These are phyloP conservation scores for Backusella tarrabulga DNA, from an alignment of 192 early-diverging fungal species.

Conservation along the genomic window DNA sequence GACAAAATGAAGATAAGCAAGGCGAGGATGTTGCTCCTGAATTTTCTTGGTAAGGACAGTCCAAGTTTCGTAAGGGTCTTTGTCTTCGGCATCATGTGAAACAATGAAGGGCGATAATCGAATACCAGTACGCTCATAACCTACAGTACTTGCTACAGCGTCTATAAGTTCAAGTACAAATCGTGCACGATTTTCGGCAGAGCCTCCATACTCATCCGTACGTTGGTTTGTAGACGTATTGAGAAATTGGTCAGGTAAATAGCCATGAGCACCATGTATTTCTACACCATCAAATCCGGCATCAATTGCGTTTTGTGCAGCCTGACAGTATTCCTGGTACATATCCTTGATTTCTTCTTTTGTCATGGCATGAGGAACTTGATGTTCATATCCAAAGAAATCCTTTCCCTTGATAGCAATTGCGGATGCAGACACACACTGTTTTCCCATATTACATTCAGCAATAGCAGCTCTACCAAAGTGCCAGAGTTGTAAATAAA, in stretches of 20 bases:
- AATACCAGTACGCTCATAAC: conserved; percentile 22
- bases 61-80: conserved; percentile 23
- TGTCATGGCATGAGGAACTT: conserved; percentile 19
- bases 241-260: conserved; percentile 79
- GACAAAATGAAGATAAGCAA: conserved; percentile 30
- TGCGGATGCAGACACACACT: conserved; percentile 23
- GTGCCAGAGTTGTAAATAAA: conserved; percentile 57
- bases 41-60: conserved; percentile 7
- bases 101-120: conserved; percentile 24
- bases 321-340: conserved; percentile 18
- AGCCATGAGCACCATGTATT: conserved; percentile 89
- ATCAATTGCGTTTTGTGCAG: conserved; percentile 66
- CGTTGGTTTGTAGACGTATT: conserved; percentile 75
- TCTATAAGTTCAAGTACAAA: conserved; percentile 18
- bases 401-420: conserved; percentile 10
- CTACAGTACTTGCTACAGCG: conserved; percentile 17
- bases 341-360: conserved; percentile 8
- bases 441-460: background rate
- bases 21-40: conserved; percentile 22
- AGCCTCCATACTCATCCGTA: conserved; percentile 44
- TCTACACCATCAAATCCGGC: conserved; percentile 90
- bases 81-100: conserved; percentile 24
- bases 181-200: conserved; percentile 20
- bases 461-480: conserved; percentile 14
- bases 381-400: background rate